Evolutionary conservation across 1,284 basidiomycete genomes (phyloP), one percentile per base, ranked within the genome.

Genomic region (Rhodofomes roseus): DNA sequence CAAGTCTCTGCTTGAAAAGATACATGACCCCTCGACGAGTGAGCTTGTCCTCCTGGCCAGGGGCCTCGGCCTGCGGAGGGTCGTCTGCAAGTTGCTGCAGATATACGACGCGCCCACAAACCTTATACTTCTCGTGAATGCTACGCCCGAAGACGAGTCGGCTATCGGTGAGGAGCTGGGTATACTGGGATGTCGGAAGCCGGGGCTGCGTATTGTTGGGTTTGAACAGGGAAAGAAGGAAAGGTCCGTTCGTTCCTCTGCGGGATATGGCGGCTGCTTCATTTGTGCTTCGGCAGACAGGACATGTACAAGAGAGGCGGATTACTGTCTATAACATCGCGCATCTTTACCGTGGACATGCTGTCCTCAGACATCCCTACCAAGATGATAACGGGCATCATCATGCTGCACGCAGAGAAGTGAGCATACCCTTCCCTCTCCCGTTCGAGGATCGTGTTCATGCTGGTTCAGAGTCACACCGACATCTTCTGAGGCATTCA

Each of bases 341-440:
- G 93, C 27, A 98, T 99, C 65, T 79, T 99, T 27, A 91, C 96
- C 48, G 95, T 96, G 55, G 97, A 99, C 71, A 92, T 99, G 87
- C 77, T 99, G n/a, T 79, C 93, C 65, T 84, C 85, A 7, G 90
- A 92, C 65, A 86, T 98, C 14, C 95, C 95, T 0, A 89, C 85
- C 0, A 82, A 91, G 22, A 79, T 94, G 51, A 90, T 99, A 54
- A 93, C 95, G 0, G 96, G 96, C 1, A 82, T 99, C n/a, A 79
- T 98, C 3, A 83, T 99, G n/a, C 72, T 98, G 40, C 95, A 97
- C 66, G 95, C 95, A 1, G 96, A 99, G 71, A 89, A 83, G 94
- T 95, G 68, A 20, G 79, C 55, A 34, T 34, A n/a, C n/a, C n/a
- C n/a, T n/a, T n/a, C n/a, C n/a, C n/a, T n/a, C n/a, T n/a, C n/a